Percentiles rank a stretch among this genome's conserved stretches.
Evolutionary conservation across 805 yeast genomes (phyloP).

Genomic region (Nakazawaea sp.): DNA sequence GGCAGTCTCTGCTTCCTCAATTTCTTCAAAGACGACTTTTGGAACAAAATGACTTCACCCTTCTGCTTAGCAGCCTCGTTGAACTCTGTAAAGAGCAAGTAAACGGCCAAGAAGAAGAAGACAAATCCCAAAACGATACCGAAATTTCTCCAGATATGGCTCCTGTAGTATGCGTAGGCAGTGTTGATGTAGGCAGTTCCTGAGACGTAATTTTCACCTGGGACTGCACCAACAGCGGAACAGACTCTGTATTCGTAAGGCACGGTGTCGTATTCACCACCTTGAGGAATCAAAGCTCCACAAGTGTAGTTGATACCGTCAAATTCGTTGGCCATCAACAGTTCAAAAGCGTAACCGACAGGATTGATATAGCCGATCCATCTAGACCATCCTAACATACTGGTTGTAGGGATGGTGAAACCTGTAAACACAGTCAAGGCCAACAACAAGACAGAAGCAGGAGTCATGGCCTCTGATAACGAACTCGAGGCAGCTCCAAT

Average conservation of each 20-base stretch:
- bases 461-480: conserved; percentile 34
- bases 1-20: conserved; percentile 5
- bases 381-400: conserved; percentile 43
- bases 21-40: conserved; percentile 27
- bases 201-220: conserved; percentile 41
- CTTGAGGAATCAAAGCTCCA: conserved; percentile 33
- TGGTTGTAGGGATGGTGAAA: conserved; percentile 35
- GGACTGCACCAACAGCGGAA: conserved; percentile 45
- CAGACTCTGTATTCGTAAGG: conserved; percentile 31
- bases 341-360: conserved; percentile 36
- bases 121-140: conserved; percentile 58
- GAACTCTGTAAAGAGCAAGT: conserved; percentile 47
- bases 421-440: conserved; percentile 37
- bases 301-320: conserved; percentile 31
- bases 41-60: conserved; percentile 66
- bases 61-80: conserved; percentile 59
- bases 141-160: conserved; percentile 75
- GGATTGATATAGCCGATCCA: conserved; percentile 45
- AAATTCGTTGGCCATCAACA: conserved; percentile 40
- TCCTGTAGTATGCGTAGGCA: conserved; percentile 42
- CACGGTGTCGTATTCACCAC: conserved; percentile 27
- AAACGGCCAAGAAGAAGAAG: conserved; percentile 46
- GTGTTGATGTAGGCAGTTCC: conserved; percentile 44
- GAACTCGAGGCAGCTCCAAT: conserved; percentile 30
- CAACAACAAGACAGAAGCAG: conserved; percentile 33